These are phyloP conservation scores for Apiospora marii DNA, from an alignment of 2,329 filamentous ascomycete genomes.

Conservation along the genomic window DNA sequence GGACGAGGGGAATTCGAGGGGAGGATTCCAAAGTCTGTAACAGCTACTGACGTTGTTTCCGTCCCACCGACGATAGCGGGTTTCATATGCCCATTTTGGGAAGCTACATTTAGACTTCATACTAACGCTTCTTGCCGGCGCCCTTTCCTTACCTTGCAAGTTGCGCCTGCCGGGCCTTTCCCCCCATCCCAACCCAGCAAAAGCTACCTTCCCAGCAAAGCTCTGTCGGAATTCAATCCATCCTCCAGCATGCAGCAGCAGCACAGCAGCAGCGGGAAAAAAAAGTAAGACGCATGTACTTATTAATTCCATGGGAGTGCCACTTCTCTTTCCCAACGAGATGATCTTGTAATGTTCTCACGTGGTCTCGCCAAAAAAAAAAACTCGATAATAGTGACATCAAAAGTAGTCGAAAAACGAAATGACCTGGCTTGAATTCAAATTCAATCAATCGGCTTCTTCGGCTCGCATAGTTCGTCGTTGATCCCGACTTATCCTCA, in stretches of 20 bases:
- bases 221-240: neutral
- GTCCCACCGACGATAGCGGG: slow-evolving; percentile 21
- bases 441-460: slow-evolving; percentile 20
- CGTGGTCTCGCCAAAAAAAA: slow-evolving; percentile 14
- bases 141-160: slow-evolving; percentile 8
- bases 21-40: slow-evolving; percentile 6
- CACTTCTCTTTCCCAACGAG: slow-evolving; percentile 20
- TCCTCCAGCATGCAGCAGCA: neutral
- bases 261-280: neutral
- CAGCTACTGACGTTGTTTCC: slow-evolving; percentile 17
- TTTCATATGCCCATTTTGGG: slow-evolving; percentile 18
- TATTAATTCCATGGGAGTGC: slow-evolving; percentile 7
- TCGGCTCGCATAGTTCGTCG: neutral
- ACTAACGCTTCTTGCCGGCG: slow-evolving; percentile 21
- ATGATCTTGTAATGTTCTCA: slow-evolving; percentile 16
- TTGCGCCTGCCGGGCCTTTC: neutral
- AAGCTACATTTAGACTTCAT: slow-evolving; percentile 17
- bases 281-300: slow-evolving; percentile 6
- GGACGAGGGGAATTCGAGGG: neutral
- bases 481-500: neutral
- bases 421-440: slow-evolving; percentile 15
- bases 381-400: slow-evolving; percentile 18
- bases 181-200: neutral
- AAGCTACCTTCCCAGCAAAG: neutral
- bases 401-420: slow-evolving; percentile 12